A percentile compares a stretch with the other conserved stretches of the same genome.
Conservation (phyloP, 768 basidiomycete genomes). For the Boletellus sp. region DNA sequence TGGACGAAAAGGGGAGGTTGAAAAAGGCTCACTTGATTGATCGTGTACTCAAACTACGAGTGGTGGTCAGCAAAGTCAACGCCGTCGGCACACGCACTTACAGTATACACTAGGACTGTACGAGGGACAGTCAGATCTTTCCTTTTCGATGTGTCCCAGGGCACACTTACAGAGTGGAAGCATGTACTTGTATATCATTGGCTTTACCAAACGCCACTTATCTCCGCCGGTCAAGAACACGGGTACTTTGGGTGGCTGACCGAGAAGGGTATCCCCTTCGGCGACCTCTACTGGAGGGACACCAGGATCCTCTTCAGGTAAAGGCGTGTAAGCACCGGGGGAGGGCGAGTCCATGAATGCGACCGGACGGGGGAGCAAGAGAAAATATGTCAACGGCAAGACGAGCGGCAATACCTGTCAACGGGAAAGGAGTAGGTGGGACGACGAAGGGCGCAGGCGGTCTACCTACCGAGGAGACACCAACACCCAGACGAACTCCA, state of each 20-base stretch:
- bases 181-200: conserved; percentile 83
- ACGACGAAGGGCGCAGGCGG: not conserved
- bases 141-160: not conserved
- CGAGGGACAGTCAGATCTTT: conserved; percentile 11
- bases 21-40: conserved; percentile 63
- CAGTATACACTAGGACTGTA: conserved; percentile 58
- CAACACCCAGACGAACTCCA: conserved; percentile 81
- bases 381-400: conserved; percentile 72
- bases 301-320: conserved; percentile 34
- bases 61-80: not conserved
- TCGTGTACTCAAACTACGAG: conserved; percentile 84
- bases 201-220: conserved; percentile 79
- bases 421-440: not conserved
- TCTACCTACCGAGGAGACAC: conserved; percentile 68
- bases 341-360: conserved; percentile 45
- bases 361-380: conserved; percentile 65
- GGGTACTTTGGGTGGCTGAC: conserved; percentile 37
- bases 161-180: conserved; percentile 75
- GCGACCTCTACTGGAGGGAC: conserved; percentile 21
- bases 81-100: conserved; percentile 32
- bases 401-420: conserved; percentile 74
- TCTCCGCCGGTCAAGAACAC: conserved; percentile 62
- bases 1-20: not conserved
- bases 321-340: conserved; percentile 33
- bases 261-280: conserved; percentile 28